These are phyloP conservation scores for Orobanche coerulescens DNA, from an alignment of 257 asterid genomes.

Conservation along the genomic window DNA sequence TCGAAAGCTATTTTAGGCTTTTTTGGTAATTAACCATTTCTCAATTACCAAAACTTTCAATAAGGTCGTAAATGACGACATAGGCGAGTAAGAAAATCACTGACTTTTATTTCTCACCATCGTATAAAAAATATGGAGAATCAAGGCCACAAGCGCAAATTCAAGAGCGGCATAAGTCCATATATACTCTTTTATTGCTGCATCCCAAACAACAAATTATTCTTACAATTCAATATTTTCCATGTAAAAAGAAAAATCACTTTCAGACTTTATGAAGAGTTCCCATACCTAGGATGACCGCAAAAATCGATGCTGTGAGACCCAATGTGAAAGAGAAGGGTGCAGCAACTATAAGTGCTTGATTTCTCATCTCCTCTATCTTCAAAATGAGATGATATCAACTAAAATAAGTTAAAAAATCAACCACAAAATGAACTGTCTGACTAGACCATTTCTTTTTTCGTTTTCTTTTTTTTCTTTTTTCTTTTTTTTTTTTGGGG, in stretches of 20 bases:
- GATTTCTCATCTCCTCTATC: constrained; percentile 55
- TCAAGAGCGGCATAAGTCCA: constrained; percentile 88
- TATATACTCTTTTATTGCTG: constrained; percentile 71
- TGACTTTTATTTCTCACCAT: constrained; percentile 37
- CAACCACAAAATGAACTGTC: not conserved
- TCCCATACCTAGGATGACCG: constrained; percentile 53
- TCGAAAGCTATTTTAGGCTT: not conserved
- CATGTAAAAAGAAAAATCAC: not conserved
- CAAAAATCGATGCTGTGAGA: constrained; percentile 56
- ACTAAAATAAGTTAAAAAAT: not conserved
- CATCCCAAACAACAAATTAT: constrained; percentile 21
- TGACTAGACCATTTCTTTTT: not conserved
- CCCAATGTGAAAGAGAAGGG: constrained; percentile 80
- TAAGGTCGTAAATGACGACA: not conserved
- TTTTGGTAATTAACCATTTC: not conserved
- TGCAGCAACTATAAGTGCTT: constrained; percentile 65
- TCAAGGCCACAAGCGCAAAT: constrained; percentile 58
- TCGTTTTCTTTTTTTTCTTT: too few relatives aligned
- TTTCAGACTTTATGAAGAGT: not conserved
- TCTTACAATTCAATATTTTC: constrained; percentile 10
- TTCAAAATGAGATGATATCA: constrained; percentile 26
- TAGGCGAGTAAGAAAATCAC: not conserved
- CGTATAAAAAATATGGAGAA: constrained; percentile 54
- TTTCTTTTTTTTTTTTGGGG: too few relatives aligned
- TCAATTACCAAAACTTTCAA: not conserved